Evolutionary conservation across 1,284 basidiomycete species (phyloP), one percentile per base, ranked within the genome.

Genomic region (Cutaneotrichosporon cyanovorans): DNA sequence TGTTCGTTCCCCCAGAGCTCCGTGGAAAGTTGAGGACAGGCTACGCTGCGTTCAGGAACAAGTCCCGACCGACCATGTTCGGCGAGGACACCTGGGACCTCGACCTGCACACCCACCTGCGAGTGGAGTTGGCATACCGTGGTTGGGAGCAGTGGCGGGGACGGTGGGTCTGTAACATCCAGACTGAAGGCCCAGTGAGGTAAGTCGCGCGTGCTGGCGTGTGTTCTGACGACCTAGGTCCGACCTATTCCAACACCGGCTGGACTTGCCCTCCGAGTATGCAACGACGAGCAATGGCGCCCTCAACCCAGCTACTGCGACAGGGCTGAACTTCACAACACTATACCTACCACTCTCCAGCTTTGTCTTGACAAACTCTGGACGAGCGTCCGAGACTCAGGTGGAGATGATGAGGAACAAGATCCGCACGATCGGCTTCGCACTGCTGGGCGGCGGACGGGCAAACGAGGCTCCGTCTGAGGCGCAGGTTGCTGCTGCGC

Each of bases 201-300:
- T 69, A 40, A 60, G 63, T 50, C 4, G 8, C 20, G 21, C 20
- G 37, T 3, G 2, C 21, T 14, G 25, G 7, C 7, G 25, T 22
- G 4, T 10, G 14, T 15, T 14, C 48, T 51, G 20, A 48, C 35
- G 1, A n/a, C 21, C n/a, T n/a, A 69, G 68, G 37, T 73, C 71
- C 30, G 75, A 77, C 55, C 59, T 77, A n/a, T 77, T 71, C 56
- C 75, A 77, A 59, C 74, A 76, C 51, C 73, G 75, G 2, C 66
- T 76, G 10, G 69, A 66, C 20, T 59, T 76, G 21, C 54, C 65
- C 0, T 46, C 58, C 18, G 38, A 60, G 1, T 37, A 58, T 6
- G 60, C 65, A 1, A 54, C 61, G 3, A 18, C 46, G 18, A 56
- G 58, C 20, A 44, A 50, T 6, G 28, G 53, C 2, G 48, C 60